These are phyloP conservation scores for Adansonia rubrostipa DNA, from an alignment of 441 rosid species.

Conservation along the genomic window DNA sequence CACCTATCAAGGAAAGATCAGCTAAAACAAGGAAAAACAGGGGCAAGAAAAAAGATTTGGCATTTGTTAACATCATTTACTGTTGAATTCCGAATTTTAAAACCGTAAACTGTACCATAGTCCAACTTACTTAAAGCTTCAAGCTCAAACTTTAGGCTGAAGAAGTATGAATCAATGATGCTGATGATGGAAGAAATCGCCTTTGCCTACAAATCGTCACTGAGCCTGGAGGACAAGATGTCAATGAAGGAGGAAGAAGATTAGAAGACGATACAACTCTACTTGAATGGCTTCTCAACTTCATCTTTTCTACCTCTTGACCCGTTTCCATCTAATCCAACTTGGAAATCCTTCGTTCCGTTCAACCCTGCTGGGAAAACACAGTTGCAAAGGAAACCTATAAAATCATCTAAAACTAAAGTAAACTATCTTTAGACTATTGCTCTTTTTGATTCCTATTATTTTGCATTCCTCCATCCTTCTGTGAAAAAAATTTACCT, in stretches of 20 bases:
- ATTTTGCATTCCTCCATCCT: neutral
- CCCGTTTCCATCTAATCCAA: constrained; percentile 46
- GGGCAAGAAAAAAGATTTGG: constrained; percentile 12
- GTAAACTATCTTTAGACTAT: neutral
- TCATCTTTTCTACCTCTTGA: constrained; percentile 59
- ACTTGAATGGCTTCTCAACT: constrained; percentile 63
- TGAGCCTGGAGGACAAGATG: constrained; percentile 45
- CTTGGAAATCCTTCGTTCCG: constrained; percentile 61
- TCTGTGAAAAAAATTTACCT: neutral
- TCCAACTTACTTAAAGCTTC: constrained; percentile 32
- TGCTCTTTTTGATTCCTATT: neutral
- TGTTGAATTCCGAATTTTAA: constrained; percentile 13
- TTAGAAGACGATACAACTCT: constrained; percentile 50
- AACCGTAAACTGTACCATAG: constrained; percentile 21
- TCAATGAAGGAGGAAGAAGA: constrained; percentile 34
- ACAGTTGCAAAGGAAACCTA: constrained; percentile 83
- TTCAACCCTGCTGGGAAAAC: constrained; percentile 82
- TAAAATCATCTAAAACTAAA: constrained; percentile 10
- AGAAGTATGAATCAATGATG: constrained; percentile 45
- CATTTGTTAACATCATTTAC: constrained; percentile 20
- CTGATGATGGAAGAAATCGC: constrained; percentile 38
- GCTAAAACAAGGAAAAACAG: neutral
- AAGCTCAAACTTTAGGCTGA: constrained; percentile 41
- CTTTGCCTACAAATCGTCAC: constrained; percentile 41
- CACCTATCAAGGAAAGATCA: constrained; percentile 8